Evolutionary conservation across 2,329 filamentous ascomycete species (phyloP).

Genomic region (Allantophomopsis cytisporea): DNA sequence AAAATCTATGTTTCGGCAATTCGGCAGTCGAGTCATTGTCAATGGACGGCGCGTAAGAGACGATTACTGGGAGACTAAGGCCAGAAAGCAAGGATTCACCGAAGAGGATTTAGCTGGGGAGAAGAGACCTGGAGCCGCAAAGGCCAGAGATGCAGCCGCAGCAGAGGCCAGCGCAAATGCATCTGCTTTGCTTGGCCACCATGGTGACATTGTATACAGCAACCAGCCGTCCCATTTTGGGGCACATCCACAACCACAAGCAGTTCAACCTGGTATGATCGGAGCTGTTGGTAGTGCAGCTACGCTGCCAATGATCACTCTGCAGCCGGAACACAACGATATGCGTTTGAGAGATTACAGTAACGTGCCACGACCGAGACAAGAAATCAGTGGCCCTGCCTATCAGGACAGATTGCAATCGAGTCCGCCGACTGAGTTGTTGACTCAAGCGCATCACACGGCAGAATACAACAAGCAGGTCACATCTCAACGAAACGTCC

Average conservation of each 20-base stretch:
- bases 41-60: slow-evolving; percentile 85
- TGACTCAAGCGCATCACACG: slow-evolving; percentile 76
- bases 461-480: slow-evolving; percentile 84
- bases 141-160: slow-evolving; percentile 70
- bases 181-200: slow-evolving; percentile 46
- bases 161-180: slow-evolving; percentile 46
- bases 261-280: slow-evolving; percentile 61
- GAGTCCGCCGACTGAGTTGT: slow-evolving; percentile 62
- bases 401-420: slow-evolving; percentile 81
- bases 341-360: slow-evolving; percentile 70
- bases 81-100: slow-evolving; percentile 93
- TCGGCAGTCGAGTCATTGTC: slow-evolving; percentile 85
- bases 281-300: slow-evolving; percentile 50
- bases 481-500: slow-evolving; percentile 65
- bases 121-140: slow-evolving; percentile 85
- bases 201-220: slow-evolving; percentile 82
- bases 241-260: slow-evolving; percentile 47
- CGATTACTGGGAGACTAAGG: slow-evolving; percentile 98
- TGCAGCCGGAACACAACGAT: slow-evolving; percentile 65
- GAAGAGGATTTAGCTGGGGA: slow-evolving; percentile 93
- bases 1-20: slow-evolving; percentile 96
- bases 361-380: slow-evolving; percentile 70
- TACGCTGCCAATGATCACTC: slow-evolving; percentile 74
- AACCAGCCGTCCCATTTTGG: slow-evolving; percentile 55
- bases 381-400: slow-evolving; percentile 75